A percentile compares a stretch with the other conserved stretches of the same genome.
Evolutionary conservation across 2,329 filamentous ascomycete species (phyloP).

Genomic region (Ilyonectria sp.): DNA sequence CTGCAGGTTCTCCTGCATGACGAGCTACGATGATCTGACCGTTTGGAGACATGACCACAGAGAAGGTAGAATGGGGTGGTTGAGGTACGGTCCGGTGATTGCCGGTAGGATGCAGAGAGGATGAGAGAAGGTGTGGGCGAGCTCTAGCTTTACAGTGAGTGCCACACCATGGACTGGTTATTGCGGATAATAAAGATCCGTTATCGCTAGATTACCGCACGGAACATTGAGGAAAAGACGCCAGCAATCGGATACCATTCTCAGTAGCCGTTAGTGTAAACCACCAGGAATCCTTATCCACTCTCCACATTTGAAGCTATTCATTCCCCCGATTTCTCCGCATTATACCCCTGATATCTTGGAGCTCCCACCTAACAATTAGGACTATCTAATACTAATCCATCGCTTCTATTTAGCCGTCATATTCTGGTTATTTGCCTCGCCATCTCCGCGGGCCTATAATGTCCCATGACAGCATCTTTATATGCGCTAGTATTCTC

Average conservation of each 20-base stretch:
- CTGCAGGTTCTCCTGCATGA: not conserved
- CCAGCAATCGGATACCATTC: not conserved
- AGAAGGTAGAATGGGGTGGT: not conserved
- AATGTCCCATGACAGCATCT: not conserved
- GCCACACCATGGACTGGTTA: not conserved
- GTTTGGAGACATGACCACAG: conserved; percentile 6
- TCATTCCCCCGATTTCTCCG: not conserved
- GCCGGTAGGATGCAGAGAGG: not conserved
- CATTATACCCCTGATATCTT: not conserved
- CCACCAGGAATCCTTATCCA: not conserved
- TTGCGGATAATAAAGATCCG: not conserved
- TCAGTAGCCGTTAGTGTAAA: not conserved
- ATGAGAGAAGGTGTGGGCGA: not conserved
- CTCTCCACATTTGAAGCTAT: not conserved
- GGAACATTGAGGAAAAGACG: not conserved
- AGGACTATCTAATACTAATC: not conserved
- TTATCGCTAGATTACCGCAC: not conserved
- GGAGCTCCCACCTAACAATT: not conserved
- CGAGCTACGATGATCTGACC: not conserved
- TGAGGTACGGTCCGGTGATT: not conserved
- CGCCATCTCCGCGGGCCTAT: not conserved
- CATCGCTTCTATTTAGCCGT: not conserved
- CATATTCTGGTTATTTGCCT: not conserved
- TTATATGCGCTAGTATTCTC: not conserved
- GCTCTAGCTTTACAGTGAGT: not conserved